Conservation (phyloP, 768 basidiomycete species). For the Candolleomyces aberdarensis region DNA sequence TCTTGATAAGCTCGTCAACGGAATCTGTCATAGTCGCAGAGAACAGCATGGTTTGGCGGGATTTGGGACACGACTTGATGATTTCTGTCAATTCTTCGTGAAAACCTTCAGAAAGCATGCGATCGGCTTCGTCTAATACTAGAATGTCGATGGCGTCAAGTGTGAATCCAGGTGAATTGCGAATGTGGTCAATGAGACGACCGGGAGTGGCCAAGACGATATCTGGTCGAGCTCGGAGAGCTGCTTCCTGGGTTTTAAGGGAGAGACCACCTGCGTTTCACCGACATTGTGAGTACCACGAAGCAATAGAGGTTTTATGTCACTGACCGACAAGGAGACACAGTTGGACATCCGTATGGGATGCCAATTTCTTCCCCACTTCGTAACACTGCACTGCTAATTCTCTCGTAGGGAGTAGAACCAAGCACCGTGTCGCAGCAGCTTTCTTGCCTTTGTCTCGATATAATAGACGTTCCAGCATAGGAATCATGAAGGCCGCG, state of each 20-base stretch:
- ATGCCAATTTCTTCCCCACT: constrained; percentile 80
- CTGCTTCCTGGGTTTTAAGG: constrained; percentile 85
- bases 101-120: constrained; percentile 96
- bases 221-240: constrained; percentile 85
- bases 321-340: constrained; percentile 83
- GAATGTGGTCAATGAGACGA: constrained; percentile 95
- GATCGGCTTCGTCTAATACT: constrained; percentile 95
- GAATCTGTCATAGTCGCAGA: constrained; percentile 99
- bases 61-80: constrained; percentile 81
- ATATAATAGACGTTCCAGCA: constrained; percentile 89
- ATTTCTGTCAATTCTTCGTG: constrained; percentile 93
- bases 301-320: constrained; percentile 20
- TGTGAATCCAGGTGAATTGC: constrained; percentile 90
- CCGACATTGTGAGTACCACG: constrained; percentile 6
- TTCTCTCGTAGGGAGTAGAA: constrained; percentile 94
- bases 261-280: constrained; percentile 76
- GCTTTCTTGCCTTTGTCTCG: constrained; percentile 86
- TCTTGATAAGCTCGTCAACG: constrained; percentile 87
- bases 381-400: constrained; percentile 95
- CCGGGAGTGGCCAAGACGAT: constrained; percentile 96
- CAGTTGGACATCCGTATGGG: constrained; percentile 86
- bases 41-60: constrained; percentile 97
- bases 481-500: constrained; percentile 93
- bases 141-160: constrained; percentile 91
- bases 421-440: constrained; percentile 83